A percentile compares a stretch with the other conserved stretches of the same genome.
These are phyloP conservation scores for Tylopilus vinaceipallidus DNA, from an alignment of 768 basidiomycete species.

Conservation along the genomic window DNA sequence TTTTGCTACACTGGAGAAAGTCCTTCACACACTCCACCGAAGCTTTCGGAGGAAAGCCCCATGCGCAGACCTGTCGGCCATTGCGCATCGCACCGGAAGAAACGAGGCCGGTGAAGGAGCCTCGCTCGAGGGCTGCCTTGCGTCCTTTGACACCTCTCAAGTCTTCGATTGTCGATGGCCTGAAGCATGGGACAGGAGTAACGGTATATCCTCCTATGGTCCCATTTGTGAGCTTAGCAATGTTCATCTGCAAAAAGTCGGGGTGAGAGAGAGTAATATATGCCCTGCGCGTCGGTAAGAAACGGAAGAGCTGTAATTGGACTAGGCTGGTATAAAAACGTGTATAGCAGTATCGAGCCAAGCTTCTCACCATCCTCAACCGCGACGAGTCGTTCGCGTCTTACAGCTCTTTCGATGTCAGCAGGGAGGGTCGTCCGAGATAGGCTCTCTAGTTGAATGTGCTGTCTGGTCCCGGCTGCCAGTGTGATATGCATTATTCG, in stretches of 20 bases:
- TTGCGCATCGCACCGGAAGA: conserved; percentile 51
- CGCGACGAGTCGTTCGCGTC: conserved; percentile 42
- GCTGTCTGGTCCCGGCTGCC: conserved; percentile 29
- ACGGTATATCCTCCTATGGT: conserved; percentile 46
- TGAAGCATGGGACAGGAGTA: conserved; percentile 31
- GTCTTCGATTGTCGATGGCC: conserved; percentile 24
- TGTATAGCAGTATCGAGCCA: not conserved
- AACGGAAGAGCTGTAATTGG: conserved; percentile 56
- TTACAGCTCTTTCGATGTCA: conserved; percentile 51
- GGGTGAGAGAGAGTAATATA: conserved; percentile 52
- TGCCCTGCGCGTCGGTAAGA: conserved; percentile 58
- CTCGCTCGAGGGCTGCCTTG: conserved; percentile 36
- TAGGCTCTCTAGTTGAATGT: conserved; percentile 49
- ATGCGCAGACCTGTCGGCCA: conserved; percentile 56
- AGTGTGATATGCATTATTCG: conserved; percentile 6
- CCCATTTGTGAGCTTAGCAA: conserved; percentile 42
- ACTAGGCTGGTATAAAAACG: conserved; percentile 38
- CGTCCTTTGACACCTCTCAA: conserved; percentile 42
- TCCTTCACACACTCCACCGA: conserved; percentile 34
- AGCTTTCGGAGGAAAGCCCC: conserved; percentile 57
- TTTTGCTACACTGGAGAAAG: conserved; percentile 43
- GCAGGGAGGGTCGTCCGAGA: conserved; percentile 51
- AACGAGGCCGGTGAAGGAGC: conserved; percentile 39
- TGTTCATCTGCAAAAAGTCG: conserved; percentile 40
- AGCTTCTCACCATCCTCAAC: conserved; percentile 37